Evolutionary conservation across 2,329 filamentous ascomycete genomes (phyloP).

Genomic region (Colletotrichum spinosum): DNA sequence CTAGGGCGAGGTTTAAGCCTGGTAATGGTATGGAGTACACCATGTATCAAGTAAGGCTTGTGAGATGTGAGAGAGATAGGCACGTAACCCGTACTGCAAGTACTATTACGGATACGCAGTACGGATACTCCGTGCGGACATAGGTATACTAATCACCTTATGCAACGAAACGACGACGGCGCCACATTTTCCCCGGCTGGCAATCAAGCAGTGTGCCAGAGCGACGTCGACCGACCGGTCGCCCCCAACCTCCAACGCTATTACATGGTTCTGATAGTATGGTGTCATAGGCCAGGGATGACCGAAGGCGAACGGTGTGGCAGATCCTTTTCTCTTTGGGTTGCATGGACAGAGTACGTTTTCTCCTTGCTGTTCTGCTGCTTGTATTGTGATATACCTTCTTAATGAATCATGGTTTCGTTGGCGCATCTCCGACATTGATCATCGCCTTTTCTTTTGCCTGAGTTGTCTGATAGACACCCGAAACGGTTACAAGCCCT

Average conservation of each 20-base stretch:
- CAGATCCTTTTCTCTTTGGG: constrained; percentile 28
- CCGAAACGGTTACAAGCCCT: constrained; percentile 2
- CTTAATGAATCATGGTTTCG: constrained; percentile 9
- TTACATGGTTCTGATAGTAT: neutral
- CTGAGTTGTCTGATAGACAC: neutral
- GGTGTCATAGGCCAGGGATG: constrained; percentile 35
- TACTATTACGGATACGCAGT: neutral
- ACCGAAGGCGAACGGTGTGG: constrained; percentile 14
- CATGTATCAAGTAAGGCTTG: neutral
- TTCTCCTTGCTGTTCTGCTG: constrained; percentile 5
- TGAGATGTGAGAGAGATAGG: neutral
- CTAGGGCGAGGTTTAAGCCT: neutral
- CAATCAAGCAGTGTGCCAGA: constrained; percentile 25
- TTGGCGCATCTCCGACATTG: neutral
- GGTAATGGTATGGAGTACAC: neutral
- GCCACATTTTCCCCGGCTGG: constrained; percentile 23
- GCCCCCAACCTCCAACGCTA: constrained; percentile 25
- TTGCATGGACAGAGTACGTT: constrained; percentile 8
- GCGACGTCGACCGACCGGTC: constrained; percentile 10
- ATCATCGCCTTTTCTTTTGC: neutral
- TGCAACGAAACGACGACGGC: neutral
- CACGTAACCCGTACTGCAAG: neutral
- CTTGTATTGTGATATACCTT: constrained; percentile 17
- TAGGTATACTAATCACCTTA: neutral
- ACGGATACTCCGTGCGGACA: neutral